A percentile compares a stretch with the other conserved stretches of the same genome.
Conservation (phyloP, 352 stramenopile species). For the Phytophthora crassamura region DNA sequence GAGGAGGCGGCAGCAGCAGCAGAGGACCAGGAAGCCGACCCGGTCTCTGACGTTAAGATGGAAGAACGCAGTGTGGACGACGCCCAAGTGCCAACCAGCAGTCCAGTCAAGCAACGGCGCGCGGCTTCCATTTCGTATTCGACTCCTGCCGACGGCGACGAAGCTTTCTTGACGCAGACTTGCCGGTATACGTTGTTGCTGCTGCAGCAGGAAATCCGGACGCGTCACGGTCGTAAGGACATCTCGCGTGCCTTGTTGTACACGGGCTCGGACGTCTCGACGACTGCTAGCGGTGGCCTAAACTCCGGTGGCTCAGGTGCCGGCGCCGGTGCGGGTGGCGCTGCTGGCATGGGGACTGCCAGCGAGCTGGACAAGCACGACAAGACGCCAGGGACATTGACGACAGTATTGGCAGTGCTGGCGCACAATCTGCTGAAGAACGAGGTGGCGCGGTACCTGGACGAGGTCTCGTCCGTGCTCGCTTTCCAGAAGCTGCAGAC, state of each 20-base stretch:
- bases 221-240: slow-evolving; percentile 75
- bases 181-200: slow-evolving; percentile 74
- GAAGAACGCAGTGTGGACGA: slow-evolving; percentile 23
- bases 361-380: slow-evolving; percentile 53
- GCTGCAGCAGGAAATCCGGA: slow-evolving; percentile 85
- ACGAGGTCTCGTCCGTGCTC: slow-evolving; percentile 69
- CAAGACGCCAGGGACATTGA: slow-evolving; percentile 47
- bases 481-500: slow-evolving; percentile 64
- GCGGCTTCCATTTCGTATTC: slow-evolving; percentile 37
- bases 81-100: slow-evolving; percentile 26
- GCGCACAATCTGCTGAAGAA: slow-evolving; percentile 84
- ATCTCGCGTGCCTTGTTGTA: slow-evolving; percentile 73
- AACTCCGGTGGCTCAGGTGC: slow-evolving; percentile 16
- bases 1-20: slow-evolving; percentile 1
- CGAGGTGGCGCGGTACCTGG: slow-evolving; percentile 74
- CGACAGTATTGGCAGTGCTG: slow-evolving; percentile 69
- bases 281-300: slow-evolving; percentile 15
- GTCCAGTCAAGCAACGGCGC: slow-evolving; percentile 31
- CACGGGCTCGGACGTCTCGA: slow-evolving; percentile 35
- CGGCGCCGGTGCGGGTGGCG: slow-evolving; percentile 13
- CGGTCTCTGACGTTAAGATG: slow-evolving; percentile 31
- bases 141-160: slow-evolving; percentile 38
- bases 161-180: slow-evolving; percentile 67
- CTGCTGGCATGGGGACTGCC: slow-evolving; percentile 30
- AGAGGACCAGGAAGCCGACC: slow-evolving; percentile 20